A percentile compares a stretch with the other conserved stretches of the same genome.
Evolutionary conservation across 2,329 filamentous ascomycete genomes (phyloP).

Genomic region (Claviceps sorghi): DNA sequence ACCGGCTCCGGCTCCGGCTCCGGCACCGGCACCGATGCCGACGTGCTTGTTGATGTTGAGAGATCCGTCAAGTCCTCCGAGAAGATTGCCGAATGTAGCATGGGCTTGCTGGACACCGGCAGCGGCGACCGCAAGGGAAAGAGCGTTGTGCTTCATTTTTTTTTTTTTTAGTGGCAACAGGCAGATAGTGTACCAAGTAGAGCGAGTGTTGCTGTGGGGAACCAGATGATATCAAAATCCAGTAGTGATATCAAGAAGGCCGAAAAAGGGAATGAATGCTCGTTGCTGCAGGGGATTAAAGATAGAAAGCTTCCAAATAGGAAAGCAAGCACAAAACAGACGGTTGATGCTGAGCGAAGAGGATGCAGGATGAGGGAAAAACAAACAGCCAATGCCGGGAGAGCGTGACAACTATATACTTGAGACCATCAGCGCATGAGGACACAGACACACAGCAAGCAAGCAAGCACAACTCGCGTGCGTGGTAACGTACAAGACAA

Average conservation of each 20-base stretch:
- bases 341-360: background rate
- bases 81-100: slow-evolving; percentile 20
- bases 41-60: background rate
- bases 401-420: slow-evolving; percentile 4
- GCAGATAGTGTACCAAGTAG: slow-evolving; percentile 2
- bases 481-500: background rate
- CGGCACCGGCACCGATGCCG: background rate
- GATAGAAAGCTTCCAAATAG: slow-evolving; percentile 7
- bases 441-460: background rate
- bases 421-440: background rate
- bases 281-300: slow-evolving; percentile 16
- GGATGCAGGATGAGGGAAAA: background rate
- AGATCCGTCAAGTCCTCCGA: background rate
- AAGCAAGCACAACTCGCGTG: background rate
- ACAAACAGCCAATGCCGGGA: background rate
- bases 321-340: slow-evolving; percentile 11
- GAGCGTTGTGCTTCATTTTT: slow-evolving; percentile 35
- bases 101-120: slow-evolving; percentile 34
- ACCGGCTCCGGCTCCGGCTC: background rate
- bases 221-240: slow-evolving; percentile 1
- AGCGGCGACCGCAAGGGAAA: slow-evolving; percentile 34
- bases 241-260: slow-evolving; percentile 17
- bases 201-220: slow-evolving; percentile 4
- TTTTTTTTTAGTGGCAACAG: slow-evolving; percentile 8
- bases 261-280: slow-evolving; percentile 43